Conservation (phyloP, 495 filamentous ascomycete species). For the Aspergillus cavernicola region DNA sequence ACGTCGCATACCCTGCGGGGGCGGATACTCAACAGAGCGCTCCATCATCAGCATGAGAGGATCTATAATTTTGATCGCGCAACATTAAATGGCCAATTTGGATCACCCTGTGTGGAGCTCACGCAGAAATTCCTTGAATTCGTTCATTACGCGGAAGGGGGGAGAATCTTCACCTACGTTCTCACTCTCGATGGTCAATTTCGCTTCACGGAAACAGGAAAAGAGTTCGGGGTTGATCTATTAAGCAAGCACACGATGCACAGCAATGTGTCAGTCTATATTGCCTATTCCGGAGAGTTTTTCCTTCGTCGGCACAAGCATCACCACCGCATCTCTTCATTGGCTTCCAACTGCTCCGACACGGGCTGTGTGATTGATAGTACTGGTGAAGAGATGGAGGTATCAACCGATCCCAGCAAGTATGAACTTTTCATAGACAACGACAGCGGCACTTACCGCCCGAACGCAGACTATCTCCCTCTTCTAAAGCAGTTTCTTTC, state of each 20-base stretch:
- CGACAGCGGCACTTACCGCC: constrained; percentile 88
- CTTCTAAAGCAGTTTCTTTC: constrained; percentile 65
- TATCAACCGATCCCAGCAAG: constrained; percentile 54
- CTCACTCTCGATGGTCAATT: constrained; percentile 80
- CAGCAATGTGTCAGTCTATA: constrained; percentile 81
- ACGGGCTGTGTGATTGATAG: constrained; percentile 37
- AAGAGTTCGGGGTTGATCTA: constrained; percentile 90
- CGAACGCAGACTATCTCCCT: constrained; percentile 69
- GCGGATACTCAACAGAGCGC: constrained; percentile 71
- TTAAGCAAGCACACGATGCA: constrained; percentile 95
- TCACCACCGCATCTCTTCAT: constrained; percentile 28
- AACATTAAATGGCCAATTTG: constrained; percentile 65
- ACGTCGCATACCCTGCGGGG: constrained; percentile 70
- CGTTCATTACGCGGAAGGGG: constrained; percentile 78
- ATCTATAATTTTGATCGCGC: constrained; percentile 81
- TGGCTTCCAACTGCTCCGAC: constrained; percentile 16
- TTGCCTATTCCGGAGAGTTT: constrained; percentile 91
- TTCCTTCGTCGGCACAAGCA: constrained; percentile 69
- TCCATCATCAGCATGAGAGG: constrained; percentile 84
- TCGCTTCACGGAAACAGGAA: constrained; percentile 90
- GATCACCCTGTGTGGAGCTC: constrained; percentile 55
- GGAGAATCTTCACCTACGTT: constrained; percentile 87
- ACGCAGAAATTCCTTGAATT: constrained; percentile 79
- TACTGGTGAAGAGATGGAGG: constrained; percentile 29
- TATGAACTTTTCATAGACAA: constrained; percentile 95